Evolutionary conservation across 345 rosid species (phyloP), one percentile per base, ranked within the genome.

Genomic region (Conringia planisiliqua): DNA sequence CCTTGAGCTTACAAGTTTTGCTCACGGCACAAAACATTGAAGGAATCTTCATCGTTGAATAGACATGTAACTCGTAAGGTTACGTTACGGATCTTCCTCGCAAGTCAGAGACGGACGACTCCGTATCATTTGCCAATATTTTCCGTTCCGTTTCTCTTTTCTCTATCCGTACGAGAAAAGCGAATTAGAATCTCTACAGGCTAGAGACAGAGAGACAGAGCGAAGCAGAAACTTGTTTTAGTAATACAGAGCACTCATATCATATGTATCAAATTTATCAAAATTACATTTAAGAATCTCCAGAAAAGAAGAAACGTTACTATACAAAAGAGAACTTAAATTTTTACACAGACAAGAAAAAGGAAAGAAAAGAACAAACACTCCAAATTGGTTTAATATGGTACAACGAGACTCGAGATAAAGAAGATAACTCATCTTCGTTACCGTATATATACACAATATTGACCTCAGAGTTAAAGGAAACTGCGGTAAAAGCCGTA

Each of bases 371-470:
- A 56, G 16, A 32, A 43, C 39, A 44, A 63, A 58, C 22, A 60
- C 61, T 67, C 62, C 44, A 59, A 50, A 66, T 5, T 26, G 66
- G 67, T 9, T 35, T 46, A 38, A 39, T 75, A 75, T 68, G 62
- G 40, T 60, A 68, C 74, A 68, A 40, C 46, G 33, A 61, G 24
- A 61, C 56, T 16, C 47, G 0, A 75, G 54, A 57, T 10, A 35
- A 38, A 14, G 10, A 38, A 6, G 33, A 58, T 13, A 48, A 50
- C 67, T 47, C 22, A 60, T 75, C 56, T 47, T 67, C 35, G 10
- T 32, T 54, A 55, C 52, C n/a, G 43, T 29, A 73, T 63, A 65
- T 52, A 44, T 51, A 74, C 30, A 61, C 68, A 60, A 50, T 48
- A 48, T 40, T 40, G 46, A 59, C 22, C 66, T 36, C 66, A 47